phyloP scores from a whole-genome alignment of 257 asterid genomes.

The Paulownia fortunei region DNA sequence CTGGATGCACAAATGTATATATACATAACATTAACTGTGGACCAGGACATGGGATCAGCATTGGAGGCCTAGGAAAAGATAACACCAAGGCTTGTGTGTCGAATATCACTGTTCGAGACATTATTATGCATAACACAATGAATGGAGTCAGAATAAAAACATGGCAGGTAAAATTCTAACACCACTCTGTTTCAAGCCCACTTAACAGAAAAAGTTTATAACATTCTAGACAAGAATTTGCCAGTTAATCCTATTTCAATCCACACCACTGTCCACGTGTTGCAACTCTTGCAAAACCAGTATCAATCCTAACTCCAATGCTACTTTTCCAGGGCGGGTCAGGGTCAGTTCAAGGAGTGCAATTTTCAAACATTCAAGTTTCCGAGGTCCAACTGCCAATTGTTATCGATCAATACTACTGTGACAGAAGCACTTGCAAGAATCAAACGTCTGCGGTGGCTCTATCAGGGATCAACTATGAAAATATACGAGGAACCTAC shows the following conservation, averaged over 20 bases:
- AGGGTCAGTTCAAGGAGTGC: constrained; percentile 75
- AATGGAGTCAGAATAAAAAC: constrained; percentile 89
- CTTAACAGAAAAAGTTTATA: background rate
- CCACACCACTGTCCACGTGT: background rate
- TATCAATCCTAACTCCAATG: background rate
- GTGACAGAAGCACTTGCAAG: constrained; percentile 73
- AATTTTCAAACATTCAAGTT: constrained; percentile 80
- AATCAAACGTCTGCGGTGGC: constrained; percentile 89
- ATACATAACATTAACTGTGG: constrained; percentile 81
- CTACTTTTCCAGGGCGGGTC: constrained; percentile 73
- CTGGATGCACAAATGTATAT: constrained; percentile 80
- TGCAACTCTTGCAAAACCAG: no score
- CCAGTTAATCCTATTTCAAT: no score
- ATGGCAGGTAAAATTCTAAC: constrained; percentile 81
- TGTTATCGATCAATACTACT: constrained; percentile 92
- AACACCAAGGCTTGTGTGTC: constrained; percentile 93
- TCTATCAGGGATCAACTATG: constrained; percentile 76
- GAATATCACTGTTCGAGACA: constrained; percentile 76
- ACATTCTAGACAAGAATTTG: background rate
- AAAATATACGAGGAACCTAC: constrained; percentile 80
- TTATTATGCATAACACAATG: constrained; percentile 74
- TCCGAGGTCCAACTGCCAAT: constrained; percentile 82
- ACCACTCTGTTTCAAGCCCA: background rate
- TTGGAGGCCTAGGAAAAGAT: constrained; percentile 88
- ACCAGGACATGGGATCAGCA: constrained; percentile 97